Evolutionary conservation across 805 yeast genomes (phyloP), one percentile per base, ranked within the genome.

Genomic region (Tetrapisispora fleetii): DNA sequence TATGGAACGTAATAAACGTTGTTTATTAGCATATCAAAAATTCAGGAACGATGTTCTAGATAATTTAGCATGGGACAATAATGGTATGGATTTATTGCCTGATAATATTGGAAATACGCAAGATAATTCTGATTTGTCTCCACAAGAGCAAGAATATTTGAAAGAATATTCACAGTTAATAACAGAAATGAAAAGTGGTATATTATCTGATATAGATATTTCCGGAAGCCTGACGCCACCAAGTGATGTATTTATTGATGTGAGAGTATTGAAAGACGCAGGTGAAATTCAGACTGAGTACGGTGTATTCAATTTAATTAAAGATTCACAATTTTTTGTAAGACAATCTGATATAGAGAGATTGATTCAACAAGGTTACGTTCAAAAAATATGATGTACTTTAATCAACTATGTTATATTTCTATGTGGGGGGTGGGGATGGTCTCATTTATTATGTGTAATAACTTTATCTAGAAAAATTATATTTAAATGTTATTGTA

Each of bases 271-370:
- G 46, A 85, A 85, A 62, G 95, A 91, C 58, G 97, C 95, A 0
- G 99, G 99, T 1, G 98, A 93, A 62, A 88, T 91, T 35, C 96
- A 90, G 61, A 93, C 99, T 0, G 99, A 91, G 63, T 91, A 91
- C 58, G 99, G 97, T 21, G 96, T 88, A 3, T 89, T 93, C 69
- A 90, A 90, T 58, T 69, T 93, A 54, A 86, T 95, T 2, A 91
- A 90, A 59, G 91, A 91, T 63, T 85, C 96, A 2, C 98, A 93
- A 61, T 90, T 91, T 61, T 91, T 85, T 61, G 97, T 91, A 18
- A 74, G 99, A 50, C 91, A 87, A 56, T 83, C 93, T 0, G 99
- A 93, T 60, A 99, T 93, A 7, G 97, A 91, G 60, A 71, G 97
- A 46, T 72, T 93, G 50, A 86, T 93, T 35, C 96, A 89, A 60